Conservation (phyloP, 768 basidiomycete species). For the Favolaschia claudopus region DNA sequence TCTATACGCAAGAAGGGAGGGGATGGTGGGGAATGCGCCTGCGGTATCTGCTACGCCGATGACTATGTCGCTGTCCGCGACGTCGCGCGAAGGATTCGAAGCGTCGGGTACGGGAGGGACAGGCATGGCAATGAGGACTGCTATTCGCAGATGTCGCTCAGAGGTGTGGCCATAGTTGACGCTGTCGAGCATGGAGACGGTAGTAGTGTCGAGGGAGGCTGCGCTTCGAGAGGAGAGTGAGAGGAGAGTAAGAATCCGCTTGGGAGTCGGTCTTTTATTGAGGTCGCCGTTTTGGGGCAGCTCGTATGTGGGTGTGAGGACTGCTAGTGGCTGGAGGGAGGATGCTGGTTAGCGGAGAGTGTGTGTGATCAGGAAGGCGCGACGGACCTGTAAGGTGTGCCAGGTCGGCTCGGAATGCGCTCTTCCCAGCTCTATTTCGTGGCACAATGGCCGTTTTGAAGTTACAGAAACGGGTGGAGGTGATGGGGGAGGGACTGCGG, state of each 20-base stretch:
- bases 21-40: no score
- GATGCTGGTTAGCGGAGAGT: background rate
- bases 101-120: background rate
- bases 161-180: background rate
- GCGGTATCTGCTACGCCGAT: background rate
- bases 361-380: background rate
- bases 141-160: conserved; percentile 7
- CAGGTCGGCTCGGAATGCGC: background rate
- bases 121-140: conserved; percentile 16
- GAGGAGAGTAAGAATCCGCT: no score
- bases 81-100: background rate
- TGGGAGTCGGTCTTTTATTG: background rate
- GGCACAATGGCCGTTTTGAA: background rate
- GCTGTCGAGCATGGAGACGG: background rate
- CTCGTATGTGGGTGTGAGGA: no score
- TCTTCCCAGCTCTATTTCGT: background rate
- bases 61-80: background rate
- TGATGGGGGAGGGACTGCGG: background rate
- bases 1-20: no score
- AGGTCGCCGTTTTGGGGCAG: background rate
- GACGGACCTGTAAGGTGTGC: conserved; percentile 5
- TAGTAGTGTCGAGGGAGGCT: background rate
- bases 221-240: background rate
- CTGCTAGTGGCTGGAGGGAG: conserved; percentile 2
- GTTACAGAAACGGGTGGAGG: background rate